phyloP scores from a whole-genome alignment of 106 monocot genomes.

The Hemerocallis citrina region DNA sequence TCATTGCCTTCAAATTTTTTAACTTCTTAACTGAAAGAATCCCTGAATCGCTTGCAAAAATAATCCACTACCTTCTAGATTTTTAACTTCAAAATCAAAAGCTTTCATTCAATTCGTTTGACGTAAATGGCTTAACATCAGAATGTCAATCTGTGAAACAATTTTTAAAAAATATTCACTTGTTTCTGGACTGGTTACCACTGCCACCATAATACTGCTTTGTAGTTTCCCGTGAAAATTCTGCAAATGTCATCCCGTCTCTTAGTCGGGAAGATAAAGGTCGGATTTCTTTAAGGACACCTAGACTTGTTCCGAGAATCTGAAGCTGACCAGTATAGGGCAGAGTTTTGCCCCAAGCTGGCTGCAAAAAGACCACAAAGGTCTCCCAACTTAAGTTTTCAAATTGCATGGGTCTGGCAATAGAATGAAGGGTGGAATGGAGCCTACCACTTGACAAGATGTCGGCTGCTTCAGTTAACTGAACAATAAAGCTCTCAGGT shows the following conservation, averaged over 20 bases:
- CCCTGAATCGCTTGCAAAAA: not conserved
- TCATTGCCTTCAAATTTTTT: not conserved
- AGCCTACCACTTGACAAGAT: constrained; percentile 70
- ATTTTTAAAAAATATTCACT: constrained; percentile 3
- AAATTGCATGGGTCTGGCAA: constrained; percentile 35
- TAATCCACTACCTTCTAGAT: not conserved
- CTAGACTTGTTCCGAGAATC: constrained; percentile 11
- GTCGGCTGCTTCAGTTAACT: constrained; percentile 82
- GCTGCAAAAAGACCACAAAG: constrained; percentile 92
- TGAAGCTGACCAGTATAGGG: constrained; percentile 14
- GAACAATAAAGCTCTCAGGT: constrained; percentile 77
- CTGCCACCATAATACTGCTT: constrained; percentile 83
- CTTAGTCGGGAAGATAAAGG: constrained; percentile 62
- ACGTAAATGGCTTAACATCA: not conserved
- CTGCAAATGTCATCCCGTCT: constrained; percentile 96
- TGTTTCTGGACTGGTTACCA: constrained; percentile 47
- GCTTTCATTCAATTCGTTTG: not conserved
- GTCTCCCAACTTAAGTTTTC: constrained; percentile 66
- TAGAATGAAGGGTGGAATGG: constrained; percentile 74
- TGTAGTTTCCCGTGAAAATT: constrained; percentile 86
- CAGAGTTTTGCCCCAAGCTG: constrained; percentile 67
- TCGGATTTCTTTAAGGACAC: constrained; percentile 48
- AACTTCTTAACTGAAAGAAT: not conserved
- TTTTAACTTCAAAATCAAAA: constrained; percentile 3
- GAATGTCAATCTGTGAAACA: not conserved